Evolutionary conservation across 177 flowering plant genomes (phyloP).

Genomic region (Vitis hybrid): DNA sequence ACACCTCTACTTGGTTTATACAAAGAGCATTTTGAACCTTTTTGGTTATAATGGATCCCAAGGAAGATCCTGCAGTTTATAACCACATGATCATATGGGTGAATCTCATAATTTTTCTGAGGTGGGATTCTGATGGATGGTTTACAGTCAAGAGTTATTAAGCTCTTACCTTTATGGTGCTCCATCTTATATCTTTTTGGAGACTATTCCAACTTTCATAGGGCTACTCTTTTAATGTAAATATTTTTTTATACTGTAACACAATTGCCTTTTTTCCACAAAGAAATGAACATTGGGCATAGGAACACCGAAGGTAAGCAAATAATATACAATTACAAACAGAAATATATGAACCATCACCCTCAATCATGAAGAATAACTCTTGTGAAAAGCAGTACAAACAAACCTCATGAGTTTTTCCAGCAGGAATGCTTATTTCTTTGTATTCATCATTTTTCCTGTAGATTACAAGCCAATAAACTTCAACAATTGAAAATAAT

Average conservation of each 20-base stretch:
- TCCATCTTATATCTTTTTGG: too few species aligned
- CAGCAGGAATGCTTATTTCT: conserved; percentile 75
- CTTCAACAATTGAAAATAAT: conserved; percentile 2
- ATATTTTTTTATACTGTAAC: neutral
- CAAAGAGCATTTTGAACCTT: too few species aligned
- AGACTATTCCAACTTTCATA: too few species aligned
- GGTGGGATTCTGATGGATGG: too few species aligned
- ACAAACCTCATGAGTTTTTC: conserved; percentile 82
- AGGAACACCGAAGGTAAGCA: neutral
- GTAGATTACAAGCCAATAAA: conserved; percentile 16
- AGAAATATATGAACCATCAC: neutral
- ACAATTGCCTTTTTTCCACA: neutral
- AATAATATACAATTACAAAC: conserved; percentile 1
- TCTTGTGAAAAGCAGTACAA: neutral
- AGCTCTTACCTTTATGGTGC: too few species aligned
- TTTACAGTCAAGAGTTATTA: too few species aligned
- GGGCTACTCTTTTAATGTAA: neutral
- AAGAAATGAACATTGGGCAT: neutral
- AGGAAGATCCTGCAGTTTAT: too few species aligned
- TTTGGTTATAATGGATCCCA: too few species aligned
- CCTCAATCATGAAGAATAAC: neutral
- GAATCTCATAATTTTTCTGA: too few species aligned
- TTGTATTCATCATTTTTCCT: conserved; percentile 74
- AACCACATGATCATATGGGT: too few species aligned
- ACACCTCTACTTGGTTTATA: too few species aligned